phyloP scores from a whole-genome alignment of 495 filamentous ascomycete species.

The Schizothecium vesticola region DNA sequence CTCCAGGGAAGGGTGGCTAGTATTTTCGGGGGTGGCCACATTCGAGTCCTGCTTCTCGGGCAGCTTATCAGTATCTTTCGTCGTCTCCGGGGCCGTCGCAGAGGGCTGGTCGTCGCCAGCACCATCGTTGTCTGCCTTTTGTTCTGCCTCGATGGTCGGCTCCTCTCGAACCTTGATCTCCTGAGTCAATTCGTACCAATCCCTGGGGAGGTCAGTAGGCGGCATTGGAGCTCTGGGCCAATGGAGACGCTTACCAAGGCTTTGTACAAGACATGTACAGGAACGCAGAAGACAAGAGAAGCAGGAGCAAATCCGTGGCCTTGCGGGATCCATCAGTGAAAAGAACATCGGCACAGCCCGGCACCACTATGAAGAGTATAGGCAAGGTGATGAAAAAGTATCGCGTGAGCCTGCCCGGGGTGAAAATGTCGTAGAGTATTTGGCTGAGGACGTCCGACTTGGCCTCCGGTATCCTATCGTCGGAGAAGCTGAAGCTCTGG shows the following conservation, averaged over 20 bases:
- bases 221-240: not conserved
- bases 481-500: constrained; percentile 71
- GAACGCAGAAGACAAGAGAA: constrained; percentile 75
- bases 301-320: constrained; percentile 76
- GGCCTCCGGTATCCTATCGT: constrained; percentile 61
- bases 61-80: constrained; percentile 33
- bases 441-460: constrained; percentile 63
- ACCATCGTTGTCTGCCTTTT: constrained; percentile 41
- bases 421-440: constrained; percentile 64
- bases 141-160: constrained; percentile 39
- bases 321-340: constrained; percentile 78
- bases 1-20: not conserved
- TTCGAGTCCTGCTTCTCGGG: constrained; percentile 31
- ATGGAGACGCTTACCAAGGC: constrained; percentile 61
- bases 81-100: constrained; percentile 13
- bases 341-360: constrained; percentile 76
- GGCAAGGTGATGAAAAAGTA: constrained; percentile 67
- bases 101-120: constrained; percentile 10
- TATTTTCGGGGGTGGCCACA: not conserved
- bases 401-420: constrained; percentile 46
- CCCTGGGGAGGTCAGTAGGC: constrained; percentile 45
- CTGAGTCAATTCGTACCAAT: constrained; percentile 86
- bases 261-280: constrained; percentile 89
- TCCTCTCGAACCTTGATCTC: constrained; percentile 47
- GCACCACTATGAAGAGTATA: constrained; percentile 74